A percentile compares a stretch with the other conserved stretches of the same genome.
phyloP scores from a whole-genome alignment of 495 filamentous ascomycete species.

The Cairneyella variabilis region DNA sequence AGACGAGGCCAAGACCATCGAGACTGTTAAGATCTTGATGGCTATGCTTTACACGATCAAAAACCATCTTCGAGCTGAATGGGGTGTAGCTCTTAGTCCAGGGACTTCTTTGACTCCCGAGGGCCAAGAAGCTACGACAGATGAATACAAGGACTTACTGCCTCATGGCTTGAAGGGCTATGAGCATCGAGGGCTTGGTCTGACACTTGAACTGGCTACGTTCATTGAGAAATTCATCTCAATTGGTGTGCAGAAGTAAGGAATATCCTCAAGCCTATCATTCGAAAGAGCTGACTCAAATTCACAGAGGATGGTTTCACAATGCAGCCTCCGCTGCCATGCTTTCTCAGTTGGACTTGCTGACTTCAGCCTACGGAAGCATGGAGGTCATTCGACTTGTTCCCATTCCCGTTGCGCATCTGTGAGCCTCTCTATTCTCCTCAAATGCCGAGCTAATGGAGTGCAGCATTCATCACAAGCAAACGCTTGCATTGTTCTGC shows the following conservation, averaged over 20 bases:
- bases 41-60: conserved; percentile 74
- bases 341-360: conserved; percentile 56
- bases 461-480: conserved; percentile 65
- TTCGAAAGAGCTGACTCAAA: conserved; percentile 1
- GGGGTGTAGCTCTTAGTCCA: conserved; percentile 51
- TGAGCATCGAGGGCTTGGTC: conserved; percentile 60
- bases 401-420: conserved; percentile 70
- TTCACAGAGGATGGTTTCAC: conserved; percentile 47
- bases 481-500: conserved; percentile 69
- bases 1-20: conserved; percentile 50
- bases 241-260: conserved; percentile 46
- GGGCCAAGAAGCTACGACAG: conserved; percentile 45
- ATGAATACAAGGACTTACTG: conserved; percentile 58
- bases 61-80: conserved; percentile 71
- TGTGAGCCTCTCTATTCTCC: conserved; percentile 38
- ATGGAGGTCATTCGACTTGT: conserved; percentile 75
- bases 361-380: conserved; percentile 62
- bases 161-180: conserved; percentile 55
- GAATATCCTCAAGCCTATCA: not conserved
- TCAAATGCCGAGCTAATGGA: not conserved
- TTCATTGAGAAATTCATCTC: conserved; percentile 69
- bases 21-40: conserved; percentile 50
- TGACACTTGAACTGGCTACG: conserved; percentile 63
- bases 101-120: conserved; percentile 40
- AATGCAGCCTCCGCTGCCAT: conserved; percentile 59